Percentiles rank a stretch among this genome's conserved stretches.
Conservation (phyloP, 176 grass and related monocot genomes). For the Typha latifolia region DNA sequence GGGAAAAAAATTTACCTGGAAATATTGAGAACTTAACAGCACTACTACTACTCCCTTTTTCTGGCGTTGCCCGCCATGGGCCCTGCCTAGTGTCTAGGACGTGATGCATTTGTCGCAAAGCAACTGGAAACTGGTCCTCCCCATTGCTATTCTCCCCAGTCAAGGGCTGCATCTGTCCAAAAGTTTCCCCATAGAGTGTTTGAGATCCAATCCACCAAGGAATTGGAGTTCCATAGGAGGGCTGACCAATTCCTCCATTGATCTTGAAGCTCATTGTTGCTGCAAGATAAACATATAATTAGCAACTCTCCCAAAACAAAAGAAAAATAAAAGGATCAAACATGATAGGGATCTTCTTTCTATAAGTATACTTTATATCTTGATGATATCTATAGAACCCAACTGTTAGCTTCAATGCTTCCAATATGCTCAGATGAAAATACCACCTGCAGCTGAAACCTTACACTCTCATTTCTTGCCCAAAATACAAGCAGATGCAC, state of each 20-base stretch:
- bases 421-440: background rate
- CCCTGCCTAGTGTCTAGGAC: slow-evolving; percentile 12
- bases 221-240: background rate
- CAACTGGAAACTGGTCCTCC: slow-evolving; percentile 1
- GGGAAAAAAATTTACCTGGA: slow-evolving; percentile 9
- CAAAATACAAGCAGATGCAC: too few relatives aligned
- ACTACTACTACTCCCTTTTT: background rate
- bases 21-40: slow-evolving; percentile 1
- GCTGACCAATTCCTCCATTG: slow-evolving; percentile 11
- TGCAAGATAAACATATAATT: background rate
- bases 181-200: slow-evolving; percentile 3
- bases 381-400: too few relatives aligned
- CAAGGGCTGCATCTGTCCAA: slow-evolving; percentile 10
- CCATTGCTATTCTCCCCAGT: background rate
- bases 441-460: background rate
- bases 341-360: background rate
- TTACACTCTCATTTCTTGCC: too few relatives aligned
- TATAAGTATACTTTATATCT: too few relatives aligned
- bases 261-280: slow-evolving; percentile 14
- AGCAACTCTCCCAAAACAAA: background rate
- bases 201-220: slow-evolving; percentile 32
- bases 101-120: background rate
- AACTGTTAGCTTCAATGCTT: too few relatives aligned
- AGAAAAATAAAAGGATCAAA: background rate
- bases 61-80: slow-evolving; percentile 2